These are phyloP conservation scores for Daldinia grandis DNA, from an alignment of 495 filamentous ascomycete species.

Conservation along the genomic window DNA sequence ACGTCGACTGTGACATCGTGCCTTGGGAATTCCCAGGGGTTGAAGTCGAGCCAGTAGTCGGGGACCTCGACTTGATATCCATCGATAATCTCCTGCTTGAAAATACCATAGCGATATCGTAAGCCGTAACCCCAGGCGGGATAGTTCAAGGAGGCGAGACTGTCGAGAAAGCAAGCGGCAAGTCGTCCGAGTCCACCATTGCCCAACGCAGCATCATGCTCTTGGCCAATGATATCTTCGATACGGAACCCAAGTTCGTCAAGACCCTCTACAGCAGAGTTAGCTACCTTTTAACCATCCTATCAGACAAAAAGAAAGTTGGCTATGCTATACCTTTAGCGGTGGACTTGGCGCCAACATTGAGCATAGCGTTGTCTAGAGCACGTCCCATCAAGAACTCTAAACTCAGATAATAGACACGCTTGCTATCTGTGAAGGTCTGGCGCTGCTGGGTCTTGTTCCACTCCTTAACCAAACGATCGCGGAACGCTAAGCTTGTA, in stretches of 20 bases:
- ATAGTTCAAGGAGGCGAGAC: slow-evolving; percentile 90
- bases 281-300: neutral
- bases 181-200: slow-evolving; percentile 96
- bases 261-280: slow-evolving; percentile 70
- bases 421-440: slow-evolving; percentile 87
- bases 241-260: slow-evolving; percentile 92
- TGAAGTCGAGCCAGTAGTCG: slow-evolving; percentile 99
- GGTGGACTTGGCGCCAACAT: slow-evolving; percentile 84
- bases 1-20: slow-evolving; percentile 91
- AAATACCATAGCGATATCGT: slow-evolving; percentile 96
- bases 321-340: slow-evolving; percentile 69
- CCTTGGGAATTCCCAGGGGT: slow-evolving; percentile 97
- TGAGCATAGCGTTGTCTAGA: slow-evolving; percentile 98
- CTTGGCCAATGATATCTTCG: slow-evolving; percentile 93
- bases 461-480: slow-evolving; percentile 93
- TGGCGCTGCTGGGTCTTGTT: slow-evolving; percentile 97
- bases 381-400: slow-evolving; percentile 98
- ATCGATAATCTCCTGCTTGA: slow-evolving; percentile 98
- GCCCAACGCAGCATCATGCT: slow-evolving; percentile 94
- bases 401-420: slow-evolving; percentile 94
- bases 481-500: slow-evolving; percentile 87
- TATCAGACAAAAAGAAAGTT: neutral
- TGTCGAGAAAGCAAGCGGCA: slow-evolving; percentile 96
- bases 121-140: slow-evolving; percentile 97
- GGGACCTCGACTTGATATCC: slow-evolving; percentile 98